Base-by-base conservation (phyloP, 352 stramenopile species). In the Phytopythium mirpurense region DNA sequence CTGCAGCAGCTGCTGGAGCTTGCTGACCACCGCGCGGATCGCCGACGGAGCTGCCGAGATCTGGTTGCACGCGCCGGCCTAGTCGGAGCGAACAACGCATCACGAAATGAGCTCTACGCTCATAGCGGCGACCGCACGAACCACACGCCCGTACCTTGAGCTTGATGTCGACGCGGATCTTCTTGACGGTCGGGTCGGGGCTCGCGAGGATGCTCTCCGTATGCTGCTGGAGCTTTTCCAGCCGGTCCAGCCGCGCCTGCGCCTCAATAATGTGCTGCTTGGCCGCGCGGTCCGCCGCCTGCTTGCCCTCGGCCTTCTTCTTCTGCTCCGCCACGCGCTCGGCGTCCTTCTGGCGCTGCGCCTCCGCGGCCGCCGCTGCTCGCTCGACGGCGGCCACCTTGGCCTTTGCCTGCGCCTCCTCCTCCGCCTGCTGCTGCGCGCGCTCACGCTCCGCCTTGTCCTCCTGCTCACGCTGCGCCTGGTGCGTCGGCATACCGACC, bases 11-110 rank as follows among this genome's bases (percentile, higher is more conserved):
- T 67, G 54, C 35, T 79, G 70, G 46, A 92, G 82, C 56, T 90
- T 92, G 63, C 65, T 66, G 21, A 92, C 79, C 7, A 89, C 77
- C 27, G 56, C 63, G 24, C 68, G 69, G 45, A 92, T 87, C 19
- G 67, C 70, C 7, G 79, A 89, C 5, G 79, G 82, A 9, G 79
- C 65, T 7, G 82, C 73, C 0, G 82, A 81, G 51, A 92, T 89
- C 66, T 92, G 82, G 45, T 92, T 92, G 46, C 82, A 92, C n/a
- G 62, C 77, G 41, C 79, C 82, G 41, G 77, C 82, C 78, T 88
- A 24, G 5, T 23, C 0, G 12, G 21, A 5, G 18, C n/a, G 4
- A 3, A 4, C n/a, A 24, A 36, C n/a, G 2, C 27, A n/a, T n/a
- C n/a, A n/a, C n/a, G n/a, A n/a, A n/a, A n/a, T n/a, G n/a, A n/a